Evolutionary conservation across 2,329 filamentous ascomycete genomes (phyloP).

Genomic region (Penicillium olsonii): DNA sequence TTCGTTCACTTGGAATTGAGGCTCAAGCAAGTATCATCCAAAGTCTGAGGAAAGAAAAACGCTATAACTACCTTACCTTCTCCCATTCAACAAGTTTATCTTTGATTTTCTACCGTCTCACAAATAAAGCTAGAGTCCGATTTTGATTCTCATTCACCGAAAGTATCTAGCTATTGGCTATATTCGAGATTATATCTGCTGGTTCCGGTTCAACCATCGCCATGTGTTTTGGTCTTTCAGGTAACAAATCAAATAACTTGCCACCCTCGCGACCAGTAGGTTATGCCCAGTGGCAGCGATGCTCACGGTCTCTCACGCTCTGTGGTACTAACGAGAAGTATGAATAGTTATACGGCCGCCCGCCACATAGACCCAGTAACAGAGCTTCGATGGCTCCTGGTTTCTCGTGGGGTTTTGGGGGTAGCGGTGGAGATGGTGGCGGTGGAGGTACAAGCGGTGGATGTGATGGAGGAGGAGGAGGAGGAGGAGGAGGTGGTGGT

Average conservation of each 20-base stretch:
- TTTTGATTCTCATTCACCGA: too few species aligned
- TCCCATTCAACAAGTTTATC: too few species aligned
- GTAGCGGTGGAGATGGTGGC: not conserved
- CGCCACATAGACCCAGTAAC: not conserved
- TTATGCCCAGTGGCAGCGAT: not conserved
- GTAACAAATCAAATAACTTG: not conserved
- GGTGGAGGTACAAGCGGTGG: not conserved
- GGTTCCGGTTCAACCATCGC: not conserved
- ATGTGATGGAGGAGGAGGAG: not conserved
- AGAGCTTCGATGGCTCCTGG: not conserved
- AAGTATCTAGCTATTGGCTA: not conserved
- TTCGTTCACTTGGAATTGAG: not conserved
- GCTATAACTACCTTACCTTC: too few species aligned
- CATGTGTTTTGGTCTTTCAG: constrained; percentile 12
- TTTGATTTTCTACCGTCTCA: too few species aligned
- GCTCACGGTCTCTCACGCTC: not conserved
- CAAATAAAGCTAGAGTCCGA: too few species aligned
- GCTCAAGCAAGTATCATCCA: too few species aligned
- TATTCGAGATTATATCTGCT: not conserved
- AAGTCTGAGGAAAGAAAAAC: too few species aligned
- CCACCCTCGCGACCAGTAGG: not conserved
- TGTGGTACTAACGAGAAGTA: not conserved
- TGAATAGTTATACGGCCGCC: not conserved
- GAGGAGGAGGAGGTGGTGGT: constrained; percentile 3
- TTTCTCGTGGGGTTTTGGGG: not conserved